Percentiles rank a stretch among this genome's conserved stretches.
Conservation (phyloP, 2,329 filamentous ascomycete species). For the Alternaria ventricosa region DNA sequence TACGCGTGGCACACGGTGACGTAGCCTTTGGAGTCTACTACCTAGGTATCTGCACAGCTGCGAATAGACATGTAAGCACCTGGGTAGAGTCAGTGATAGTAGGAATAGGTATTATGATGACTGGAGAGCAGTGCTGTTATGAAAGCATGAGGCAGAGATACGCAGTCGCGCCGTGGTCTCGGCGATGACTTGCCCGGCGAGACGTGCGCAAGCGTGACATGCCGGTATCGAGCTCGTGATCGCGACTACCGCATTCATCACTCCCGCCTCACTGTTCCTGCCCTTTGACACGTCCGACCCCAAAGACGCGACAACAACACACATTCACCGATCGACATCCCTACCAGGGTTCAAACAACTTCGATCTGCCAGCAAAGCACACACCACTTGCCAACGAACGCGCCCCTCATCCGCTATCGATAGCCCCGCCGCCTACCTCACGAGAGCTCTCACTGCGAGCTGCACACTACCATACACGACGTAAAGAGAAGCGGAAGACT, state of each 20-base stretch:
- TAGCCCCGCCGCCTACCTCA: slow-evolving; percentile 32
- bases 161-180: slow-evolving; percentile 15
- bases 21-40: background rate
- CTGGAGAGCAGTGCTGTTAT: background rate
- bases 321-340: background rate
- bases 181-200: slow-evolving; percentile 24
- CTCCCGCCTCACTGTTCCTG: slow-evolving; percentile 11
- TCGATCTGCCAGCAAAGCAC: slow-evolving; percentile 32
- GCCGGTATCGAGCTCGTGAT: slow-evolving; percentile 32
- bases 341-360: background rate
- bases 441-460: slow-evolving; percentile 4
- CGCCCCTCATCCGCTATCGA: slow-evolving; percentile 34
- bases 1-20: background rate
- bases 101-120: background rate
- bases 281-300: slow-evolving; percentile 5
- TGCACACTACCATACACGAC: background rate
- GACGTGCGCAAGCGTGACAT: slow-evolving; percentile 35
- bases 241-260: slow-evolving; percentile 17
- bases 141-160: slow-evolving; percentile 8
- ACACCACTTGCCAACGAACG: slow-evolving; percentile 24
- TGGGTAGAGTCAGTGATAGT: background rate
- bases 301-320: background rate
- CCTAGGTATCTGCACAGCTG: background rate
- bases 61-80: background rate
- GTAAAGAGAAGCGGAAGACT: background rate